These are phyloP conservation scores for Fusarium brachygibbosum DNA, from an alignment of 2,329 filamentous ascomycete genomes.

Conservation along the genomic window DNA sequence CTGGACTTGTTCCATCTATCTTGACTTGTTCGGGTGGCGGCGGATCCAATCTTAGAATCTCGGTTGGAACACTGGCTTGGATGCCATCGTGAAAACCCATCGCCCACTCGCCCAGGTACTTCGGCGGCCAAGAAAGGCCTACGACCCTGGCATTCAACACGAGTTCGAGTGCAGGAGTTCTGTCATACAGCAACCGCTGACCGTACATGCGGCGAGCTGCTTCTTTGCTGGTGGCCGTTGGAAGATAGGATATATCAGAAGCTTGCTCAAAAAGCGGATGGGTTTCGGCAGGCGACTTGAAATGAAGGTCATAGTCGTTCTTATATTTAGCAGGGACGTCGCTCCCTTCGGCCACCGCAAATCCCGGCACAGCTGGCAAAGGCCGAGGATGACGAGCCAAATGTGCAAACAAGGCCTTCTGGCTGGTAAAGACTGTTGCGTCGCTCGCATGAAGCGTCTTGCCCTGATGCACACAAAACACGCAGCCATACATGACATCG, in stretches of 20 bases:
- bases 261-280: slow-evolving; percentile 60
- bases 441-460: slow-evolving; percentile 67
- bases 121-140: slow-evolving; percentile 64
- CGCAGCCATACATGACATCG: slow-evolving; percentile 67
- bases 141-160: slow-evolving; percentile 64
- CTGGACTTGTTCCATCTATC: slow-evolving; percentile 61
- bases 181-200: slow-evolving; percentile 61
- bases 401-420: slow-evolving; percentile 66
- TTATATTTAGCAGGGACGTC: slow-evolving; percentile 57
- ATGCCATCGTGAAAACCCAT: slow-evolving; percentile 69
- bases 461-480: slow-evolving; percentile 66
- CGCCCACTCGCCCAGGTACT: slow-evolving; percentile 69
- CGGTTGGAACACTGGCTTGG: slow-evolving; percentile 64
- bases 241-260: slow-evolving; percentile 58
- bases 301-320: slow-evolving; percentile 68
- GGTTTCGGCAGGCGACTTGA: slow-evolving; percentile 56
- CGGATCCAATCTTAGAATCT: slow-evolving; percentile 62
- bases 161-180: slow-evolving; percentile 61
- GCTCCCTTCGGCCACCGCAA: slow-evolving; percentile 62
- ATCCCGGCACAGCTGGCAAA: slow-evolving; percentile 62
- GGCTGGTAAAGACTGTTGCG: slow-evolving; percentile 68
- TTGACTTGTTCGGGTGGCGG: slow-evolving; percentile 62
- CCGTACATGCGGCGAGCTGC: slow-evolving; percentile 63
- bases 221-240: slow-evolving; percentile 61
- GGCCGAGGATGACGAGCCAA: slow-evolving; percentile 67